Base-by-base conservation (phyloP, 2,329 filamentous ascomycete species). In the Curvularia eragrostidis region DNA sequence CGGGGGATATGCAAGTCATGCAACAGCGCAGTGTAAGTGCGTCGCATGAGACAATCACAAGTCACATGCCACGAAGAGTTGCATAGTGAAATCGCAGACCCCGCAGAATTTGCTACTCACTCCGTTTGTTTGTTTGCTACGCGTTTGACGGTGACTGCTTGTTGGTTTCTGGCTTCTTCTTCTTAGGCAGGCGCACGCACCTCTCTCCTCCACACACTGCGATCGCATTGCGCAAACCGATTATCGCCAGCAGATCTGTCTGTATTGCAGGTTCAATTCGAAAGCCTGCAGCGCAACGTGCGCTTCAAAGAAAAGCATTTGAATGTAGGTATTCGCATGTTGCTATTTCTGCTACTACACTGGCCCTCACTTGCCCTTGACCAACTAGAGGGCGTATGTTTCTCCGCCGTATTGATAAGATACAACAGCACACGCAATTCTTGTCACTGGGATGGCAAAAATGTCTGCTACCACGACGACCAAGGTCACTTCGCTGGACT, bases 1-100 rank as follows among this genome's bases (percentile, higher is more conserved):
- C 82, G 26, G 69, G 66, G 6, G 76, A 78, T 44, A 48, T 74
- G 3, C 70, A 75, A 38, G 59, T 69, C 41, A 64, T 74, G 9
- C 62, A 67, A 44, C 61, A 60, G 41, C 62, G 66, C 30, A 66
- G 58, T 44, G 23, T 49, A 36, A 61, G 41, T 36, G 61, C 63
- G 43, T 54, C 53, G 43, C 38, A 54, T 47, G 34, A 42, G 24
- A 46, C 48, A 30, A 26, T 38, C 28, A 41, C 28, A 26, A 48
- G 52, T 19, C 54, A 56, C 30, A 24, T 57, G 24, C 54, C 56
- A 47, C 48, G 39, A 6, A 63, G 51, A 36, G 43, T 55, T 42
- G 46, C 53, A 23, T 65, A 58, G 47, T 49, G 52, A 42, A 57
- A 49, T 9, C 10, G 39, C 23, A 41, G n/a, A 15, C 8, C 30